Base-by-base conservation (phyloP, 176 grass and related monocot species). In the Phragmites australis region DNA sequence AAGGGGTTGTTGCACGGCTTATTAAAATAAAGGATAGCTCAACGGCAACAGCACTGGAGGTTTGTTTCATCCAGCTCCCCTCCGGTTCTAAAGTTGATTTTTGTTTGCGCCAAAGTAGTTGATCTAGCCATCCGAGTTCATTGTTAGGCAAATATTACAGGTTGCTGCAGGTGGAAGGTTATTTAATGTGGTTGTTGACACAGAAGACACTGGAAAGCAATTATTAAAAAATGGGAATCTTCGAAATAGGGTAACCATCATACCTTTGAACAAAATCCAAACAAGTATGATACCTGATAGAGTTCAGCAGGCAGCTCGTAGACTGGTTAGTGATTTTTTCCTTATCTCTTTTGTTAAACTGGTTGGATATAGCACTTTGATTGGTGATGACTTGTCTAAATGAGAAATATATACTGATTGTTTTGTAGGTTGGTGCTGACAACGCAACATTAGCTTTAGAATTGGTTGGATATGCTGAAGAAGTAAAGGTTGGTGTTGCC, bases 241-340 rank as follows among this genome's bases (percentile, higher is more conserved):
- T 52, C 81, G 37, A 61, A 99, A 79, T 78, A 93, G 96, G 71
- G 86, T 91, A 82, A 99, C 96, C 59, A 93, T 99, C 82, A 89
- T 99, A 82, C 96, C 92, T 18, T 74, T 99, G 79, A 94, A 99
- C 83, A 95, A 99, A 89, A 95, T 99, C 65, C 86, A 94, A 72
- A 72, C 86, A 44, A 42, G 76, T 39, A 72, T 43, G 3, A 70
- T 99, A 85, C 90, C 96, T 87, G 50, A 82, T 55, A 91, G 90
- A 84, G 84, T 89, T 78, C 96, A 89, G 79, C 86, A 98, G 56
- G 77, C 86, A 32, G 96, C 96, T 87, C 53, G 70, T 65, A 88
- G 87, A 81, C 72, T 99, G 90, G 96, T 99, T 74, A 88, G 79
- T 68, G 30, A n/a, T 43, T 87, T 21, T 44, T 41, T 74, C 11